These are phyloP conservation scores for Cyclanthera cordifolia DNA, from an alignment of 306 rosid genomes.

Conservation along the genomic window DNA sequence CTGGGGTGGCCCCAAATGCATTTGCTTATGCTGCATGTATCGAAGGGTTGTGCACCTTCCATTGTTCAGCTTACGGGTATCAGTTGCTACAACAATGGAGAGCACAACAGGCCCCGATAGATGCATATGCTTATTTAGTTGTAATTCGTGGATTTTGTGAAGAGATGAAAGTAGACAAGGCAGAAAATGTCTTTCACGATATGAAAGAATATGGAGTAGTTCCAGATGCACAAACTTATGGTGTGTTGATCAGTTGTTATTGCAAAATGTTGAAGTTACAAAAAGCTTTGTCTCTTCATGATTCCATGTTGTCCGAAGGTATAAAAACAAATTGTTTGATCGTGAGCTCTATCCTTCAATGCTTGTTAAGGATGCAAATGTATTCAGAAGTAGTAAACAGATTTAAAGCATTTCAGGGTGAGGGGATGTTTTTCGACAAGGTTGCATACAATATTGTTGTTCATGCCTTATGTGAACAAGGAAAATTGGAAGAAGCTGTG, in stretches of 20 bases:
- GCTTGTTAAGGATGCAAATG: conserved; percentile 51
- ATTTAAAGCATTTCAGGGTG: conserved; percentile 33
- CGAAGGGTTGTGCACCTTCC: conserved; percentile 57
- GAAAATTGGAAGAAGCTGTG: conserved; percentile 52
- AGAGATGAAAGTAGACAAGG: conserved; percentile 48
- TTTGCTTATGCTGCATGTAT: conserved; percentile 44
- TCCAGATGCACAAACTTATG: conserved; percentile 38
- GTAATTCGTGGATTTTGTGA: conserved; percentile 67
- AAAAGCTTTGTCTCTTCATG: conserved; percentile 41
- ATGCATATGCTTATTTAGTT: conserved; percentile 36
- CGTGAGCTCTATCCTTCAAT: conserved; percentile 50
- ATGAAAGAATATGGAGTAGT: conserved; percentile 53
- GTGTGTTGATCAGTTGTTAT: conserved; percentile 54
- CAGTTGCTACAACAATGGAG: conserved; percentile 38
- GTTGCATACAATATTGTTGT: conserved; percentile 50
- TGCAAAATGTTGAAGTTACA: conserved; percentile 43
- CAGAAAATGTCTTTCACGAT: conserved; percentile 41
- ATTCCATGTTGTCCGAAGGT: conserved; percentile 49
- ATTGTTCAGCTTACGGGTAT: conserved; percentile 42
- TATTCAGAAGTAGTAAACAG: conserved; percentile 32
- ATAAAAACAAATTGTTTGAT: conserved; percentile 57
- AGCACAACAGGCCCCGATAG: conserved; percentile 25
- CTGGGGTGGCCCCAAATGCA: conserved; percentile 33
- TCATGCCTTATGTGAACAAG: conserved; percentile 53
- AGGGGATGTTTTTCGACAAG: conserved; percentile 49